Base-by-base conservation (phyloP, 2,329 filamentous ascomycete genomes). In the Ophiostoma perfectum region DNA sequence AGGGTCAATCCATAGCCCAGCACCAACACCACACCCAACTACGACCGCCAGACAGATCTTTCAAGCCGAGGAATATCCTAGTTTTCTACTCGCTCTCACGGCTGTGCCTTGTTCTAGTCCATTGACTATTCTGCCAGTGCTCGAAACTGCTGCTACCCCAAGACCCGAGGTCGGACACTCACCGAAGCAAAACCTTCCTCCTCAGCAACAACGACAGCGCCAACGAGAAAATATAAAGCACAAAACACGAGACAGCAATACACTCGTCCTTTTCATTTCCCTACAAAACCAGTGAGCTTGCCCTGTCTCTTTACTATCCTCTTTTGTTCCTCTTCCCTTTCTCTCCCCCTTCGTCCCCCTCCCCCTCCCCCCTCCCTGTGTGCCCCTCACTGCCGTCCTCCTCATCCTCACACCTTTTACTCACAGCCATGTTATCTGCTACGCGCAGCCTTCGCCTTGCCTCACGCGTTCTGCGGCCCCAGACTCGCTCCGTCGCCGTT, bases 381-480 rank as follows among this genome's bases (percentile, higher is more conserved):
- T 27, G 27, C 27, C 27, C 27, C 27, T 27, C 27, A 27, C 27
- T 27, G 27, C 27, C 27, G 27, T 27, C 27, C 65, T 36, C 44
- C 18, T n/a, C 44, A 41, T 64, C 63, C 68, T 66, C 64, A 66
- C 64, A 67, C 66, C 39, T 42, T 55, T n/a, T 65, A 60, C 70
- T 71, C 65, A 71, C 71, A 71, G 69, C 66, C 66, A 86, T 86
- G 84, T 85, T 83, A 77, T 81, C 81, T 76, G 80, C 83, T 78
- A 81, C 80, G 75, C 82, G 83, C 74, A 81, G 81, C 76, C 77
- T 86, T 73, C 81, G 83, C 74, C 80, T 83, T 73, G 83, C 81
- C 71, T 82, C 84, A 73, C 83, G 80, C 80, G 82, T 83, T 74
- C 77, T 85, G 76, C 82, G 82, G 74, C 77, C 82, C 74, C 79